A percentile compares a stretch with the other conserved stretches of the same genome.
Evolutionary conservation across 495 filamentous ascomycete genomes (phyloP).

Genomic region (Friedmanniomyces endolithicus): DNA sequence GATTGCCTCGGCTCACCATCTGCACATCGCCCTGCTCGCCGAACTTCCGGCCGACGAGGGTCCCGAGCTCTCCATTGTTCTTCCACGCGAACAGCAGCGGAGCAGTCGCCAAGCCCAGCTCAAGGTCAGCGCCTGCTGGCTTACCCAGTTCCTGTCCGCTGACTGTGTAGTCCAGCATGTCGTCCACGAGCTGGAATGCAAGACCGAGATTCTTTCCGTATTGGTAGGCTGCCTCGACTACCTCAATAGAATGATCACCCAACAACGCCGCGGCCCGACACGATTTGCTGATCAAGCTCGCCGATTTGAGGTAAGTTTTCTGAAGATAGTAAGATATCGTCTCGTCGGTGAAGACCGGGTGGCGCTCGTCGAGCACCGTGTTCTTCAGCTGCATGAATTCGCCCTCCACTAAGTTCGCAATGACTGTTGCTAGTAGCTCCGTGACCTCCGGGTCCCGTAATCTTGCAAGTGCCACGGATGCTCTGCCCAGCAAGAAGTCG

Average conservation of each 20-base stretch:
- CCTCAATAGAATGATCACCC: constrained; percentile 59
- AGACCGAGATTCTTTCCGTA: constrained; percentile 89
- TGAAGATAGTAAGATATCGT: constrained; percentile 90
- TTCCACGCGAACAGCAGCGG: constrained; percentile 95
- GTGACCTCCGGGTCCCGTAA: constrained; percentile 86
- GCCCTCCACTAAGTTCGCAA: constrained; percentile 93
- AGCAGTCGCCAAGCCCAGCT: constrained; percentile 90
- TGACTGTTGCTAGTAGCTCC: constrained; percentile 87
- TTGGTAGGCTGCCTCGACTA: constrained; percentile 78
- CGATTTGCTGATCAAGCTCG: constrained; percentile 87
- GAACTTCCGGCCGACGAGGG: constrained; percentile 87
- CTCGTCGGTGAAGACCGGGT: constrained; percentile 72
- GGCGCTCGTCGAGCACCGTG: constrained; percentile 71
- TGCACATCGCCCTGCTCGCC: constrained; percentile 66
- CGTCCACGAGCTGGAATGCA: constrained; percentile 96
- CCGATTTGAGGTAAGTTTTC: constrained; percentile 96
- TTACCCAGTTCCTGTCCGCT: constrained; percentile 78
- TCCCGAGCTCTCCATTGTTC: constrained; percentile 68
- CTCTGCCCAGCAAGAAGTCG: constrained; percentile 84
- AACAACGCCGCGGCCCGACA: constrained; percentile 83
- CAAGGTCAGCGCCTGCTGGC: constrained; percentile 84
- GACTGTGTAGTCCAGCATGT: constrained; percentile 93
- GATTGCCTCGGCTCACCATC: constrained; percentile 49
- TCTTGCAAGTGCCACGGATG: constrained; percentile 84
- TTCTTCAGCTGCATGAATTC: constrained; percentile 99